Evolutionary conservation across 306 rosid species (phyloP), one percentile per base, ranked within the genome.

Genomic region (Corylus heterophylla): DNA sequence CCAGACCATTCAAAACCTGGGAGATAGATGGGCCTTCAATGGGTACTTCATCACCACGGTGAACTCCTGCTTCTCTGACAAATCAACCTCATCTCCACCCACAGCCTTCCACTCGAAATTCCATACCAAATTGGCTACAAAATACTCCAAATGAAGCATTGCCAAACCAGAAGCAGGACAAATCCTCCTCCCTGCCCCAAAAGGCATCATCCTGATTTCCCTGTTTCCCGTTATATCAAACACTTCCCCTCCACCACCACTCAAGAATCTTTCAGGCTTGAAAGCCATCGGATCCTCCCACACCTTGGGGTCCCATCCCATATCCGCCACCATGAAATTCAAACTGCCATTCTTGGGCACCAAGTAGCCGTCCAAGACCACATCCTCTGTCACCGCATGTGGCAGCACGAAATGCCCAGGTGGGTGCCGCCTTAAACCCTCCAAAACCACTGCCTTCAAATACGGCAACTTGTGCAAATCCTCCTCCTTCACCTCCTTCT

Each of bases 211-310:
- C 71, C 35, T 64, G 0, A 64, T 64, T 48, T 37, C 71, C 1
- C 13, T 37, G 5, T 25, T 37, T 64, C 71, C 71, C 5, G 48
- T 64, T 64, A 64, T 76, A 74, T 86, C 89, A 74, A 86, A 83
- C 4, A 2, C 58, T 25, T 49, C 54, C 12, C 55, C 80, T 52
- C 80, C 79, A 39, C 54, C 48, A 1, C 47, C 52, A 39, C 74
- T 66, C 77, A 86, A 17, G 56, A 86, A 86, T 25, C 89, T 86
- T 74, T 86, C 89, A 7, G 89, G 87, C 68, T 75, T 86, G 74
- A 86, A 83, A 8, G 59, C 78, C 83, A 85, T 18, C 0, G 88
- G 89, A 2, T 86, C 89, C 64, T 86, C 85, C 89, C 89, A 86
- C 22, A 80, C 83, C 17, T 80, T 63, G 1, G 79, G 64, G 69